A percentile compares a stretch with the other conserved stretches of the same genome.
These are phyloP conservation scores for Aspergillus taichungensis DNA, from an alignment of 495 filamentous ascomycete genomes.

Conservation along the genomic window DNA sequence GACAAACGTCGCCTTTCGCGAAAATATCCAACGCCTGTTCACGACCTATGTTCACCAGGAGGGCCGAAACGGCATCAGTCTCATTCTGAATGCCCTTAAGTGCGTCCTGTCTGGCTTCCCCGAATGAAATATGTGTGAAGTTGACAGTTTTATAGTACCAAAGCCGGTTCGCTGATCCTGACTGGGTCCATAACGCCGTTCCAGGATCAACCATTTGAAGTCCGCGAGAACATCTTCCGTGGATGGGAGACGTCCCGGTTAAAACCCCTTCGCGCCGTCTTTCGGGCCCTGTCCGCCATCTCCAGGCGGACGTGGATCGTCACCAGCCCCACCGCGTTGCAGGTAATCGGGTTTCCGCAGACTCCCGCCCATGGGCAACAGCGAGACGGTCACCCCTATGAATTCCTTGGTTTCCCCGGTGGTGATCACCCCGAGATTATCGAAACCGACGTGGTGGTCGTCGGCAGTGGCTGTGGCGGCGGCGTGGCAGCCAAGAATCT, in stretches of 20 bases:
- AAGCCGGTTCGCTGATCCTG: constrained; percentile 55
- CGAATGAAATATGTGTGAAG: neutral
- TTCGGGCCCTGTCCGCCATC: constrained; percentile 46
- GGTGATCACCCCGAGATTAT: constrained; percentile 43
- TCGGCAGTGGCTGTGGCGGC: constrained; percentile 86
- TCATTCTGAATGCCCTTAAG: constrained; percentile 47
- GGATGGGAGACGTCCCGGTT: constrained; percentile 52
- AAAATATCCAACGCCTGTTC: constrained; percentile 36
- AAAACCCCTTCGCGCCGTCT: constrained; percentile 45
- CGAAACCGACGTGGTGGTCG: constrained; percentile 73
- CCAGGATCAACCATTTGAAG: constrained; percentile 50
- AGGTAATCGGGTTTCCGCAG: constrained; percentile 54
- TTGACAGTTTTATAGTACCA: constrained; percentile 42
- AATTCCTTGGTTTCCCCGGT: constrained; percentile 43
- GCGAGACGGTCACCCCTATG: constrained; percentile 44
- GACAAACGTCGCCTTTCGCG: constrained; percentile 37
- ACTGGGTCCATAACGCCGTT: constrained; percentile 57
- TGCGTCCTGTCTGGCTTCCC: constrained; percentile 19
- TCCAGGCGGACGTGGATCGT: constrained; percentile 51
- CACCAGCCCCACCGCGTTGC: constrained; percentile 46
- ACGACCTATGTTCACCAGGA: constrained; percentile 35
- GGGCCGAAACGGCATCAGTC: constrained; percentile 37
- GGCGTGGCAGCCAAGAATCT: constrained; percentile 74
- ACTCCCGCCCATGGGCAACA: constrained; percentile 53
- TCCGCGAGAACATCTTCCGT: constrained; percentile 52